Percentiles rank a stretch among this genome's conserved stretches.
Conservation (phyloP, 1,139 yeast species). For the Yamadazyma triangularis region DNA sequence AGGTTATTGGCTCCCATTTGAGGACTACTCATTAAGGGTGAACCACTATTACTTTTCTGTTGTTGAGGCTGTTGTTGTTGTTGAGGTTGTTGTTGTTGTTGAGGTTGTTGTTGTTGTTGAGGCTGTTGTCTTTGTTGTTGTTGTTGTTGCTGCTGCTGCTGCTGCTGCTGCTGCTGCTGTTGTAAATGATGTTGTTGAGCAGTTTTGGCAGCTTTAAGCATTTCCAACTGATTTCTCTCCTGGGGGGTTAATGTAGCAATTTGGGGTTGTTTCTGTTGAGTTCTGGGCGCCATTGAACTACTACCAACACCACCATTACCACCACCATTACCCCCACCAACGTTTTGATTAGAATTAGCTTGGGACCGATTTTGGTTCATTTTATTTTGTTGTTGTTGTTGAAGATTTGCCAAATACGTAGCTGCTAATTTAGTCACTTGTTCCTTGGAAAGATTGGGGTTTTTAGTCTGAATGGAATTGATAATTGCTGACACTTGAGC, state of each 20-base stretch:
- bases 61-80: slow-evolving; percentile 2
- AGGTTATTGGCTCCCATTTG: slow-evolving; percentile 17
- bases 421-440: slow-evolving; percentile 74
- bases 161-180: slow-evolving; percentile 18
- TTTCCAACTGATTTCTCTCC: slow-evolving; percentile 33
- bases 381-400: slow-evolving; percentile 44
- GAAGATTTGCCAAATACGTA: slow-evolving; percentile 58
- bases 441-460: slow-evolving; percentile 64
- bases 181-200: slow-evolving; percentile 31
- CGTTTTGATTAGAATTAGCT: slow-evolving; percentile 14
- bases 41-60: slow-evolving; percentile 9
- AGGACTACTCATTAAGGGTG: slow-evolving; percentile 13
- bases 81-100: slow-evolving; percentile 11
- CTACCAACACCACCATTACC: slow-evolving; percentile 26
- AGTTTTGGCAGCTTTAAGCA: slow-evolving; percentile 31
- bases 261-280: slow-evolving; percentile 18
- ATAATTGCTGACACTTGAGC: slow-evolving; percentile 69
- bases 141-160: too few relatives aligned
- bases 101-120: too few relatives aligned
- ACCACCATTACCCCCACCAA: slow-evolving; percentile 12
- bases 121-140: too few relatives aligned
- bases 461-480: slow-evolving; percentile 62
- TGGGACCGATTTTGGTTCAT: too few relatives aligned
- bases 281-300: slow-evolving; percentile 10
- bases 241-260: slow-evolving; percentile 33